phyloP scores from a whole-genome alignment of 2,329 filamentous ascomycete genomes.

The Colletotrichum sp. region DNA sequence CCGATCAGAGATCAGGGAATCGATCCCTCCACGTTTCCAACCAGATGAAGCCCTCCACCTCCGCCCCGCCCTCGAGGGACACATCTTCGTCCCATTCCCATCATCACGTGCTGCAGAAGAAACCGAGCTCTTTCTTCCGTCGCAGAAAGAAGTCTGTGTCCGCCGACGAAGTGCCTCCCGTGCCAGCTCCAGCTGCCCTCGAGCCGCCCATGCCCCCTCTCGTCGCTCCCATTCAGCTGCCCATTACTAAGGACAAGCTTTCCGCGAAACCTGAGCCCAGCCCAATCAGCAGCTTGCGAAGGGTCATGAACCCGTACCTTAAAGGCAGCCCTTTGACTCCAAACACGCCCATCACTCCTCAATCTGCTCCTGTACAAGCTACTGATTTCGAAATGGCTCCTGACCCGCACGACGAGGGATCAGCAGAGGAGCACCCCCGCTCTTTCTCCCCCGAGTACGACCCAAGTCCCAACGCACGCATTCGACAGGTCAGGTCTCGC shows the following conservation, averaged over 20 bases:
- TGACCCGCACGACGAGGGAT: not conserved
- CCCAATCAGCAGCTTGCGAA: conserved; percentile 80
- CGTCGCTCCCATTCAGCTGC: conserved; percentile 37
- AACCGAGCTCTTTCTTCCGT: conserved; percentile 92
- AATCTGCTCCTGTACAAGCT: not conserved
- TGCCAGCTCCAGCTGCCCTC: conserved; percentile 49
- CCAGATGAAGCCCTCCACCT: conserved; percentile 49
- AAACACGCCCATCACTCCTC: conserved; percentile 7
- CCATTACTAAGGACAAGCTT: conserved; percentile 33
- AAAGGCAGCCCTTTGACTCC: conserved; percentile 33
- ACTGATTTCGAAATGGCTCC: conserved; percentile 5
- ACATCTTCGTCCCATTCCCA: conserved; percentile 47
- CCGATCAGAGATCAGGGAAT: conserved; percentile 38
- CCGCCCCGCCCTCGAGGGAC: conserved; percentile 57
- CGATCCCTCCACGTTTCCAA: conserved; percentile 47
- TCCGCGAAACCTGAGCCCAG: conserved; percentile 52
- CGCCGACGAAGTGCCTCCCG: conserved; percentile 70
- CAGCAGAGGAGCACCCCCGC: conserved; percentile 43
- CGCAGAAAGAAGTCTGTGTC: conserved; percentile 79
- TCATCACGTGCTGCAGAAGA: conserved; percentile 74
- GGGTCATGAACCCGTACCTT: conserved; percentile 88
- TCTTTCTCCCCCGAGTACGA: conserved; percentile 81
- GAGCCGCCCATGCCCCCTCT: conserved; percentile 40
- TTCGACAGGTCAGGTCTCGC: conserved; percentile 64
- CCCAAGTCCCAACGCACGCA: conserved; percentile 73